Percentiles rank a stretch among this genome's conserved stretches.
Conservation (phyloP, 345 rosid genomes). For the Eutrema yunnanense region DNA sequence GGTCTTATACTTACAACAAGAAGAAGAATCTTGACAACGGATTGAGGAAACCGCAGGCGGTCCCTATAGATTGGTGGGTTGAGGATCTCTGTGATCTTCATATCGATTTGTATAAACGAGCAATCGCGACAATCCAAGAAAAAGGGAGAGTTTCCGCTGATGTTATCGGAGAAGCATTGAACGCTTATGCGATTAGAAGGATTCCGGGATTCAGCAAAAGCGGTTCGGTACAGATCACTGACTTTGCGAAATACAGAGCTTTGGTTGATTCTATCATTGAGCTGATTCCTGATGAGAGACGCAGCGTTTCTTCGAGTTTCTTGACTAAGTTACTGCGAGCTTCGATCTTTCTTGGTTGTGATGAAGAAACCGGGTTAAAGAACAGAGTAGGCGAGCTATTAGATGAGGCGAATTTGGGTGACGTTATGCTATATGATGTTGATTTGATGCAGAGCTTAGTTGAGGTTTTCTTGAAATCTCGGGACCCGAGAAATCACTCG, state of each 20-base stretch:
- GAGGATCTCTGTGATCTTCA: slow-evolving; percentile 78
- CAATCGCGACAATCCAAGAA: slow-evolving; percentile 40
- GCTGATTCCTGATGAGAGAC: slow-evolving; percentile 51
- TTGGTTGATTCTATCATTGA: slow-evolving; percentile 50
- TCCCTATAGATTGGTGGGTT: slow-evolving; percentile 86
- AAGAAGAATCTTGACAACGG: slow-evolving; percentile 58
- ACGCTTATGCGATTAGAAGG: slow-evolving; percentile 54
- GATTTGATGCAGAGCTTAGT: slow-evolving; percentile 53
- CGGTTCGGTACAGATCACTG: slow-evolving; percentile 41
- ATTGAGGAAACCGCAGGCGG: slow-evolving; percentile 42
- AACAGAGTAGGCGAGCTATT: slow-evolving; percentile 48
- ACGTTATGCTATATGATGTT: slow-evolving; percentile 50
- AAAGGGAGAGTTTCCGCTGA: slow-evolving; percentile 42
- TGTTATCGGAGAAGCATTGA: slow-evolving; percentile 60
- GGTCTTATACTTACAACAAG: slow-evolving; percentile 74
- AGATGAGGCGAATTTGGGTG: slow-evolving; percentile 44
- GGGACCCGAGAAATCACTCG: slow-evolving; percentile 16
- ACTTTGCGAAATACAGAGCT: slow-evolving; percentile 42
- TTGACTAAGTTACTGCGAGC: slow-evolving; percentile 56
- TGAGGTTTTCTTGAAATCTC: slow-evolving; percentile 36
- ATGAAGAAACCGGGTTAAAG: slow-evolving; percentile 44
- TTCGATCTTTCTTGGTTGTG: slow-evolving; percentile 46
- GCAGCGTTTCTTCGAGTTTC: slow-evolving; percentile 47
- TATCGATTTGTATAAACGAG: slow-evolving; percentile 53
- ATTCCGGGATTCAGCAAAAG: slow-evolving; percentile 56